Evolutionary conservation across 768 basidiomycete species (phyloP), one percentile per base, ranked within the genome.

Genomic region (Lactarius psammicola): DNA sequence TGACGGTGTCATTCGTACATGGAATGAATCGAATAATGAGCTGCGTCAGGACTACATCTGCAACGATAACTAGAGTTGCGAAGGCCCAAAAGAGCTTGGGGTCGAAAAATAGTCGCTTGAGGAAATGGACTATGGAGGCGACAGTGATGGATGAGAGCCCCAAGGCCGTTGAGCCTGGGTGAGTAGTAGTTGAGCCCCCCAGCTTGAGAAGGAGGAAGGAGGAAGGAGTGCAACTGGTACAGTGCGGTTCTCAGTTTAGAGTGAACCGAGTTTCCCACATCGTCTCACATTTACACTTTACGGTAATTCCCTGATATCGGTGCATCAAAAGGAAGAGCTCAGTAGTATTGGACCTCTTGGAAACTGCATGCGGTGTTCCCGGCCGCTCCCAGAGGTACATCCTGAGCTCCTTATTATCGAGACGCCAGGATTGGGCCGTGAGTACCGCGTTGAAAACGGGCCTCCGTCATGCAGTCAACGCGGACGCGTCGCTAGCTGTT

Each of bases 1-100:
- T 13, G 38, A 38, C 60, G 51, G 60, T 59, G 76, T 90, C 80
- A 33, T 34, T 30, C 67, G 28, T 70, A 97, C 96, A 98, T 70
- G 92, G 84, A 62, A 97, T 80, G 73, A 87, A 87, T 53, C 78
- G 84, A 69, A 96, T 87, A 71, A 97, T 88, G 75, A 95, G 81
- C 60, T 87, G 81, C 10, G 92, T 93, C 56, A 97, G 83, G 49
- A 87, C 60, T 9, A 84, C 84, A 84, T 98, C 94, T 49, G 86
- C 90, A 26, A 90, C 33, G 30, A 94, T 76, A 26, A 90, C 81
- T 10, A 93, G 75, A 20, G 76, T 70, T 10, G 89, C 87, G 34
- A 94, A 76, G 34, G 74, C 73, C 85, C 86, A 88, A 77, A 91
- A 95, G 72, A 87, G 86, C 28, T 71, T 74, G 38, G 81, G 78